These are phyloP conservation scores for Protea cynaroides DNA, from an alignment of 164 flowering plant species.

Conservation along the genomic window DNA sequence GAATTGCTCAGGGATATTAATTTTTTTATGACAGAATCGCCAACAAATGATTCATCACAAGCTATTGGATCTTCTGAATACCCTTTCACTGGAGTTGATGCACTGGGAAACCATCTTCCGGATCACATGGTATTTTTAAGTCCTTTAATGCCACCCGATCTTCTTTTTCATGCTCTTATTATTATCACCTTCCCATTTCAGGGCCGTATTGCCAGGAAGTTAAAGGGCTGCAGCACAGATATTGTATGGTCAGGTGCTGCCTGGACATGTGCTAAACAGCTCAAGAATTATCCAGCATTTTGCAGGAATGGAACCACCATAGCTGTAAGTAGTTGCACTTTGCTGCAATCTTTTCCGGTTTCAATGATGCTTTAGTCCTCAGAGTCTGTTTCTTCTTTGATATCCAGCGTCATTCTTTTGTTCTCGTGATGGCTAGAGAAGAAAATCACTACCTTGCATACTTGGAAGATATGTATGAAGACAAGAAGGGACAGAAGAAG, in stretches of 20 bases:
- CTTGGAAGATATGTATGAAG: slow-evolving; percentile 97
- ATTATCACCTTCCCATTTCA: slow-evolving; percentile 18
- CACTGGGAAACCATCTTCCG: slow-evolving; percentile 21
- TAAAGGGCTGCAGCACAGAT: slow-evolving; percentile 44
- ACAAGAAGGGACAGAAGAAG: slow-evolving; percentile 81
- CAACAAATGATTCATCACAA: slow-evolving; percentile 29
- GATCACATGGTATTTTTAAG: slow-evolving; percentile 40
- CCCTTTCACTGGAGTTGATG: slow-evolving; percentile 22
- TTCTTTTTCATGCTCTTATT: slow-evolving; percentile 3
- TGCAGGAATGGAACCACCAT: slow-evolving; percentile 70
- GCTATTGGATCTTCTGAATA: slow-evolving; percentile 25
- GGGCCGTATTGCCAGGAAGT: slow-evolving; percentile 47
- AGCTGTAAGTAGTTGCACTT: slow-evolving; percentile 39
- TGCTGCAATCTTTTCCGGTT: slow-evolving; percentile 3
- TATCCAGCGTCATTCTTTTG: slow-evolving; percentile 85
- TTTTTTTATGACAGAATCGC: slow-evolving; percentile 39
- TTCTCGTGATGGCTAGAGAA: slow-evolving; percentile 86
- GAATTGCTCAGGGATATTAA: neutral
- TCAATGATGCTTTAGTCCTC: neutral
- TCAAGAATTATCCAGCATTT: slow-evolving; percentile 81
- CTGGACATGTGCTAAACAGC: slow-evolving; percentile 92
- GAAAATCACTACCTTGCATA: slow-evolving; percentile 78
- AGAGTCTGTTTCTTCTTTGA: slow-evolving; percentile 2
- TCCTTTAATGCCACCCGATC: neutral
- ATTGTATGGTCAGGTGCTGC: slow-evolving; percentile 86